These are phyloP conservation scores for Chlorella sorokiniana DNA, from an alignment of 139 green algal genomes.

Conservation along the genomic window DNA sequence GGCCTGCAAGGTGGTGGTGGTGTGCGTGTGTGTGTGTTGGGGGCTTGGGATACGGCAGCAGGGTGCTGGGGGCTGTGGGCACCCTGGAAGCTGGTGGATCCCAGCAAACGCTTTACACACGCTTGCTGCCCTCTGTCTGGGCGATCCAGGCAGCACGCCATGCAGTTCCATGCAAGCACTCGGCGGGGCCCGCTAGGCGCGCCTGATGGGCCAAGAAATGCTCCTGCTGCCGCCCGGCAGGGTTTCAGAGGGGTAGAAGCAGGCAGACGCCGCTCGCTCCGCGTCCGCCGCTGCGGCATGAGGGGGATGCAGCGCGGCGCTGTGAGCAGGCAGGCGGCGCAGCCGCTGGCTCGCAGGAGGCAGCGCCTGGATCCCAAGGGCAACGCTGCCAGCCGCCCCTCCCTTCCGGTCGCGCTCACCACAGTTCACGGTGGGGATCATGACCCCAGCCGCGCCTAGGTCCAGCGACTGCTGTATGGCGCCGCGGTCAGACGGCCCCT, in stretches of 20 bases:
- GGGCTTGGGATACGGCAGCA: no score
- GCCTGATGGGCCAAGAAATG: slow-evolving; percentile 39
- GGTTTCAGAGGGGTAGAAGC: slow-evolving; percentile 19
- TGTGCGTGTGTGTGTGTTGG: background rate
- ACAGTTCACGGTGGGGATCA: slow-evolving; percentile 26
- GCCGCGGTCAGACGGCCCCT: slow-evolving; percentile 16
- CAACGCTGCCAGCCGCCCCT: background rate
- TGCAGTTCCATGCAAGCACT: background rate
- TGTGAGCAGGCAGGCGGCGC: background rate
- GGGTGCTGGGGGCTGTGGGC: no score
- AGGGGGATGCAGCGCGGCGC: no score
- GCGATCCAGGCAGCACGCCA: background rate
- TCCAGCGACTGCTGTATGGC: slow-evolving; percentile 25
- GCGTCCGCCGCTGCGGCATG: slow-evolving; percentile 9
- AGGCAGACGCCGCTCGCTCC: background rate
- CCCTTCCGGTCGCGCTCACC: background rate
- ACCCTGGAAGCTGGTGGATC: no score
- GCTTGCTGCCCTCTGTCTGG: no score
- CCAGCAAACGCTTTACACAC: no score
- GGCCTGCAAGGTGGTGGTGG: slow-evolving; percentile 12
- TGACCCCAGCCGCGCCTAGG: slow-evolving; percentile 20
- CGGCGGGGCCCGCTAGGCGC: background rate
- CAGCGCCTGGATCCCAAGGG: background rate
- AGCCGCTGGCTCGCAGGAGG: background rate
- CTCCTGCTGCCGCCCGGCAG: slow-evolving; percentile 20